phyloP scores from a whole-genome alignment of 495 filamentous ascomycete species.

The Penicillium silybi region DNA sequence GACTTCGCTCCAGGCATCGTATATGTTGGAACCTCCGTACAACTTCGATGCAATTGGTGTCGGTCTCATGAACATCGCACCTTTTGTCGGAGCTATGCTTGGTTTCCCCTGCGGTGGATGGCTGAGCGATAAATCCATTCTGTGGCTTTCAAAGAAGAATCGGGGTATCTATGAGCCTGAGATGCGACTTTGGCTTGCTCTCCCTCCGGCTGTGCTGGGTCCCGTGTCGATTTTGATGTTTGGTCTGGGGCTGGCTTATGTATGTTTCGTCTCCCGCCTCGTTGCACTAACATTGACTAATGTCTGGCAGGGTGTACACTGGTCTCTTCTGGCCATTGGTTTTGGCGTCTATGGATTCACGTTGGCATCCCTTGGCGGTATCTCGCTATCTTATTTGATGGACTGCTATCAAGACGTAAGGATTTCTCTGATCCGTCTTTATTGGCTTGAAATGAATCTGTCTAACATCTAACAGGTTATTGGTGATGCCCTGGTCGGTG shows the following conservation, averaged over 20 bases:
- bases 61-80: conserved; percentile 36
- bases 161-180: conserved; percentile 41
- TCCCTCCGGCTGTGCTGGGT: conserved; percentile 22
- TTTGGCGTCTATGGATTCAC: conserved; percentile 27
- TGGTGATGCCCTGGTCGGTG: conserved; percentile 30
- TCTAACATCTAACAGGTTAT: conserved; percentile 19
- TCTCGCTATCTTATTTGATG: conserved; percentile 31
- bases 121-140: conserved; percentile 33
- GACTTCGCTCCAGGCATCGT: conserved; percentile 25
- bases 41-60: conserved; percentile 34
- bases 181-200: conserved; percentile 32
- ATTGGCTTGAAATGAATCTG: background rate
- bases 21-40: conserved; percentile 34
- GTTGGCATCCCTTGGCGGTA: conserved; percentile 16
- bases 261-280: background rate
- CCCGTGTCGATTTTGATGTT: conserved; percentile 31
- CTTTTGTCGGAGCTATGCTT: conserved; percentile 35
- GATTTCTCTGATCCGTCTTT: background rate
- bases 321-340: conserved; percentile 27
- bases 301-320: conserved; percentile 18
- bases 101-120: conserved; percentile 31
- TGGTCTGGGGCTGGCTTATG: conserved; percentile 30
- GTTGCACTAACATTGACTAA: background rate
- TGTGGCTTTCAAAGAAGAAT: conserved; percentile 34
- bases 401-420: conserved; percentile 36